These are phyloP conservation scores for Globisporangium camurandrum DNA, from an alignment of 352 stramenopile species.

Conservation along the genomic window DNA sequence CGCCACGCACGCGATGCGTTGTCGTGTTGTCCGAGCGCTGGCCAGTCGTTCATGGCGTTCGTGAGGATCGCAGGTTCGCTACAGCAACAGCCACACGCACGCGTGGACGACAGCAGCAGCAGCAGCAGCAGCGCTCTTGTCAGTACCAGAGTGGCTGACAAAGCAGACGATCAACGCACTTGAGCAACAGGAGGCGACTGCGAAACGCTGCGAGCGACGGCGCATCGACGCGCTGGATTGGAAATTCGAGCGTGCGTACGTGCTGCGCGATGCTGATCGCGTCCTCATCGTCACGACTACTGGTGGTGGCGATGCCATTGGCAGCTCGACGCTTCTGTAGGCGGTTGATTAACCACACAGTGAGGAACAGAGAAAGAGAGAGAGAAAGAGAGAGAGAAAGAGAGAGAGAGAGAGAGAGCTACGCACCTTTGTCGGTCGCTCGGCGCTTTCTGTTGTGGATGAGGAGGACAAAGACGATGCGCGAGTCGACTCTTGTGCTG, in stretches of 20 bases:
- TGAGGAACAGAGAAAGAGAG: too few relatives aligned
- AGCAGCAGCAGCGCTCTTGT: not conserved
- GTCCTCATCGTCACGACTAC: not conserved
- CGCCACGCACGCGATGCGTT: constrained; percentile 38
- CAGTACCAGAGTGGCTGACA: not conserved
- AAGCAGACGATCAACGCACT: too few relatives aligned
- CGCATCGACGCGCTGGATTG: constrained; percentile 30
- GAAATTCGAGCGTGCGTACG: constrained; percentile 21
- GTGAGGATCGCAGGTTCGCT: constrained; percentile 72
- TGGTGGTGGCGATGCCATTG: not conserved
- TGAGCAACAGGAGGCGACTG: constrained; percentile 37
- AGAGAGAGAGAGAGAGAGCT: too few relatives aligned
- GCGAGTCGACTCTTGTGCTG: not conserved
- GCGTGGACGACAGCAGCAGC: not conserved
- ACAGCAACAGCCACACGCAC: not conserved
- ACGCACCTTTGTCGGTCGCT: constrained; percentile 10
- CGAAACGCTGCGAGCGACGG: constrained; percentile 61
- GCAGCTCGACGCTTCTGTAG: constrained; percentile 1
- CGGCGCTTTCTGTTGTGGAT: too few relatives aligned
- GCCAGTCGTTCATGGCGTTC: constrained; percentile 76
- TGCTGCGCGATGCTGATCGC: not conserved
- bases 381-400: too few relatives aligned
- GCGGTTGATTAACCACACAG: too few relatives aligned
- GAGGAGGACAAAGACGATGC: too few relatives aligned
- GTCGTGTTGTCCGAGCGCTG: constrained; percentile 44